Percentiles rank a stretch among this genome's conserved stretches.
Evolutionary conservation across 2,329 filamentous ascomycete genomes (phyloP).

Genomic region (Fusarium multiceps): DNA sequence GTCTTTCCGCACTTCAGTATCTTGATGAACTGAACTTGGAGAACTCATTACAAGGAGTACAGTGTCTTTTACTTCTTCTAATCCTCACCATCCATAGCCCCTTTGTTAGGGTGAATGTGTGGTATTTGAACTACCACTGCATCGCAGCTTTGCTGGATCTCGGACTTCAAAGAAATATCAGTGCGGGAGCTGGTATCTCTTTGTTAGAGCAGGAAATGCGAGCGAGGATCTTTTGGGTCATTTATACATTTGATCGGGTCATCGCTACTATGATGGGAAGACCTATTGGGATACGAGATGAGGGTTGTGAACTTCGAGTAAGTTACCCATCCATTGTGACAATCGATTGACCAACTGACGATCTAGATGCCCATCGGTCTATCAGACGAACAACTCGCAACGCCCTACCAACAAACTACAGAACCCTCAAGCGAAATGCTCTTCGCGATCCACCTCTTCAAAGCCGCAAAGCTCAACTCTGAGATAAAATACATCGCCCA

Average conservation of each 20-base stretch:
- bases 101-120: constrained; percentile 60
- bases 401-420: not conserved
- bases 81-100: constrained; percentile 64
- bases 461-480: constrained; percentile 61
- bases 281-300: constrained; percentile 65
- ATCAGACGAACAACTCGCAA: constrained; percentile 34
- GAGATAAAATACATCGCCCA: constrained; percentile 69
- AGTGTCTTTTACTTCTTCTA: constrained; percentile 59
- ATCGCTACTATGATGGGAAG: constrained; percentile 67
- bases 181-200: constrained; percentile 55
- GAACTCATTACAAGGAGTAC: constrained; percentile 60
- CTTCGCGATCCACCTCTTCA: constrained; percentile 62
- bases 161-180: constrained; percentile 63
- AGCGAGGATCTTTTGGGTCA: constrained; percentile 66
- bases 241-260: constrained; percentile 62
- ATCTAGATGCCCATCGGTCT: constrained; percentile 47
- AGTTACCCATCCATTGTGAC: no score
- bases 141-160: constrained; percentile 63
- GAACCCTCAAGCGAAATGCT: constrained; percentile 45
- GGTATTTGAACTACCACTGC: constrained; percentile 67
- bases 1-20: constrained; percentile 58
- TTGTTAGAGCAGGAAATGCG: constrained; percentile 64
- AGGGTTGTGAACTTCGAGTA: constrained; percentile 64
- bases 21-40: constrained; percentile 61
- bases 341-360: no score